Evolutionary conservation across 2,329 filamentous ascomycete species (phyloP), one percentile per base, ranked within the genome.

Genomic region (Colletotrichum graminicola): DNA sequence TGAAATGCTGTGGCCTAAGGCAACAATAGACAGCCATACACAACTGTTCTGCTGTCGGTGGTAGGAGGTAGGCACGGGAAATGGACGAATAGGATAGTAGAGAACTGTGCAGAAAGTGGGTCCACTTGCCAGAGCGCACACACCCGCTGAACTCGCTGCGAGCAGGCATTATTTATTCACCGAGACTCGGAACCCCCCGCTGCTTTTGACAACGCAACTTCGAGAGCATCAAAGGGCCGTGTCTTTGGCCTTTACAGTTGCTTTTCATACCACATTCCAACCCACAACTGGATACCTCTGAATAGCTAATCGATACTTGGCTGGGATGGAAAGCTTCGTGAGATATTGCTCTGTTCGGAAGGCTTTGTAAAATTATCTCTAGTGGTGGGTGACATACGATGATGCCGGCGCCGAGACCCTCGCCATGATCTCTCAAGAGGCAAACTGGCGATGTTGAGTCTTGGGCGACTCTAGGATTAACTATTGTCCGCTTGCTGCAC

Each of bases 131-230:
- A 41, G 21, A 29, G 34, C 23, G 59, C 59, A 71, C 68, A 60
- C 54, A 59, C 68, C 68, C 51, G 43, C 65, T 39, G 59, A 56
- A 55, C 34, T n/a, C 23, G 55, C n/a, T 41, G 54, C 65, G 54
- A 45, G 59, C 65, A 47, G 54, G 65, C 65, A 60, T 51, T 59
- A n/a, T n/a, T n/a, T n/a, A 18, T 71, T 68, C 57, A 63, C 64
- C 59, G 65, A 71, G 59, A 71, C 60, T 72, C 59, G 60, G 69
- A 72, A 69, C 66, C 34, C 34, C 65, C 69, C 60, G 60, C 69
- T 49, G 60, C 47, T 26, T 60, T 69, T 26, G 36, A 60, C 47
- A 41, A 41, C 57, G 43, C 59, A 72, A 51, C 65, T 69, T 54
- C 69, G 54, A 54, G 21, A 49, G 26, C 59, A 32, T 57, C 41